Evolutionary conservation across 257 asterid species (phyloP).

Genomic region (Solanum sparsipilum): DNA sequence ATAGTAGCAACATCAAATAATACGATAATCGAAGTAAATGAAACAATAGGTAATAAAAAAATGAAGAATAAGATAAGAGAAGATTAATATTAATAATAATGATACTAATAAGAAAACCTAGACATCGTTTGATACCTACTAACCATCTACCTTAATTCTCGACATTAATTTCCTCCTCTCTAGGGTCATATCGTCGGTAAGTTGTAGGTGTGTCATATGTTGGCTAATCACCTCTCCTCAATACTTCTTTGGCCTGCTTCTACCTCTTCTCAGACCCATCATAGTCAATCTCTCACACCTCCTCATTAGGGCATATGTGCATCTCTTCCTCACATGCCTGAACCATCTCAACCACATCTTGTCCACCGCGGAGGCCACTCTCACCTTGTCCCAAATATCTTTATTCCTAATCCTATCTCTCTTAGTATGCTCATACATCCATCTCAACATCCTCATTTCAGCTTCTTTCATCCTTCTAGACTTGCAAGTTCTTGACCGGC

Average conservation of each 20-base stretch:
- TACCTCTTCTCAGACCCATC: not conserved
- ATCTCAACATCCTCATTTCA: not conserved
- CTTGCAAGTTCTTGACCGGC: not conserved
- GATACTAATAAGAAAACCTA: not conserved
- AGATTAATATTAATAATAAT: no score
- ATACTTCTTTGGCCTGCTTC: not conserved
- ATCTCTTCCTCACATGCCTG: not conserved
- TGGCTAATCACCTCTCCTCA: not conserved
- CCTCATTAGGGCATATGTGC: not conserved
- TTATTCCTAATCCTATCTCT: not conserved
- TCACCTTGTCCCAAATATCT: not conserved
- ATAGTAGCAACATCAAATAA: not conserved
- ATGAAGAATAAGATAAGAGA: not conserved
- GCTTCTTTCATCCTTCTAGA: not conserved
- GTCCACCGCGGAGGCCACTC: not conserved
- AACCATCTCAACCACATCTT: not conserved
- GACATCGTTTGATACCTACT: not conserved
- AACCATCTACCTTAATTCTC: not conserved
- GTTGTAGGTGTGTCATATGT: not conserved
- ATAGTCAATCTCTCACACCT: not conserved
- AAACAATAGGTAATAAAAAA: no score
- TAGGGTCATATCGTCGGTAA: not conserved
- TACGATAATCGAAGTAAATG: not conserved
- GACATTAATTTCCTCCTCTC: not conserved
- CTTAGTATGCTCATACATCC: not conserved